Evolutionary conservation across 1,139 yeast genomes (phyloP).

Genomic region (Entelexis paramagnoliae): DNA sequence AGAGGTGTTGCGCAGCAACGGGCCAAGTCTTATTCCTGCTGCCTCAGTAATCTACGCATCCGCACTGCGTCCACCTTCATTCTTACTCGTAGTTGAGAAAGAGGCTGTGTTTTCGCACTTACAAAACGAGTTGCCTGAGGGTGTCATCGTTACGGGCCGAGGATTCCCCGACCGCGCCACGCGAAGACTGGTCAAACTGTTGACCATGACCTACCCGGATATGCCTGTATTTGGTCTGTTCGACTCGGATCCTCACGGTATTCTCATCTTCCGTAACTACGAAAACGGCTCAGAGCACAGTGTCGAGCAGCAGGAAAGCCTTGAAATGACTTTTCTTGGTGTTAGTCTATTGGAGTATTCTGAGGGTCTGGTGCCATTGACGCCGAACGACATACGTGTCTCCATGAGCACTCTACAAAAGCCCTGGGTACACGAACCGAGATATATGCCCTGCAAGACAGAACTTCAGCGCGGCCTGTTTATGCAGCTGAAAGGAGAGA

Average conservation of each 20-base stretch:
- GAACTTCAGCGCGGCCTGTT: constrained; percentile 49
- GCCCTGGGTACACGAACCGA: constrained; percentile 26
- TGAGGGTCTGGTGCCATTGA: constrained; percentile 30
- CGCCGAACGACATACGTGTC: constrained; percentile 31
- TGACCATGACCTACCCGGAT: constrained; percentile 40
- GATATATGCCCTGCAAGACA: constrained; percentile 28
- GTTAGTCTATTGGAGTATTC: constrained; percentile 37
- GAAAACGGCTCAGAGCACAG: constrained; percentile 17
- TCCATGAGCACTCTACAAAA: constrained; percentile 27
- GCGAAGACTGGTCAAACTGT: constrained; percentile 41
- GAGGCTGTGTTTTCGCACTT: constrained; percentile 32
- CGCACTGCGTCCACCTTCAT: constrained; percentile 23
- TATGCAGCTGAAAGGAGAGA: constrained; percentile 48
- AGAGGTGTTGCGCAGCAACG: constrained; percentile 22
- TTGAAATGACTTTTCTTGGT: constrained; percentile 30
- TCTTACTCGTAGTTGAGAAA: constrained; percentile 53
- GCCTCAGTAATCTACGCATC: constrained; percentile 22
- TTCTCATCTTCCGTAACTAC: constrained; percentile 45
- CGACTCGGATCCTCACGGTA: constrained; percentile 62
- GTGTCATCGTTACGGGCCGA: constrained; percentile 38
- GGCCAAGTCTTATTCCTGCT: constrained; percentile 25
- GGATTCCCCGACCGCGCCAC: constrained; percentile 68
- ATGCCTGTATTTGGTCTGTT: constrained; percentile 43
- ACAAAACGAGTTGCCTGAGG: constrained; percentile 18
- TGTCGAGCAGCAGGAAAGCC: constrained; percentile 17